Evolutionary conservation across 306 rosid genomes (phyloP).

Genomic region (Lablab purpureus): DNA sequence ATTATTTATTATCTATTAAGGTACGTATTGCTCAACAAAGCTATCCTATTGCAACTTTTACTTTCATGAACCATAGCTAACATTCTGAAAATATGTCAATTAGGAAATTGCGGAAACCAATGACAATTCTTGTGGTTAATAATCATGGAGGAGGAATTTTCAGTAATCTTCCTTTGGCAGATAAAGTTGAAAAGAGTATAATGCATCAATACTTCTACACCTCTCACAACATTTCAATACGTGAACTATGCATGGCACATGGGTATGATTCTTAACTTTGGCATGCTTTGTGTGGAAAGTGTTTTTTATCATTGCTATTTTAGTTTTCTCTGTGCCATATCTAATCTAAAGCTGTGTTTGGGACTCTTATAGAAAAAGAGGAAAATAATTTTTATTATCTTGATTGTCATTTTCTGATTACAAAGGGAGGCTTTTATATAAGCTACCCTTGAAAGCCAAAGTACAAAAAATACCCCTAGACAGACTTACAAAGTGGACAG

Average conservation of each 20-base stretch:
- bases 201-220: conserved; percentile 79
- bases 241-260: conserved; percentile 77
- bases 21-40: conserved; percentile 12
- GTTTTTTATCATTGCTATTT: conserved; percentile 14
- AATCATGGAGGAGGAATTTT: conserved; percentile 98
- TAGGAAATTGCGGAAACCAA: conserved; percentile 86
- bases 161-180: conserved; percentile 85
- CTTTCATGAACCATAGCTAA: conserved; percentile 17
- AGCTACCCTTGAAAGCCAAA: too few relatives aligned
- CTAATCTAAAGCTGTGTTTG: too few relatives aligned
- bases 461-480: too few relatives aligned
- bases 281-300: conserved; percentile 26
- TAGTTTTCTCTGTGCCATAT: conserved; percentile 8
- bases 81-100: conserved; percentile 37
- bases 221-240: conserved; percentile 76
- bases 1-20: conserved; percentile 24
- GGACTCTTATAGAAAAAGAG: too few relatives aligned
- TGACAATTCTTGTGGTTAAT: conserved; percentile 82
- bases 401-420: too few relatives aligned
- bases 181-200: conserved; percentile 65
- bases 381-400: too few relatives aligned
- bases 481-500: too few relatives aligned
- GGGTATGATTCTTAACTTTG: conserved; percentile 62
- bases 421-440: too few relatives aligned
- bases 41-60: conserved; percentile 12